Base-by-base conservation (phyloP, 305 asterid genomes). In the Plantago lanceolata region DNA sequence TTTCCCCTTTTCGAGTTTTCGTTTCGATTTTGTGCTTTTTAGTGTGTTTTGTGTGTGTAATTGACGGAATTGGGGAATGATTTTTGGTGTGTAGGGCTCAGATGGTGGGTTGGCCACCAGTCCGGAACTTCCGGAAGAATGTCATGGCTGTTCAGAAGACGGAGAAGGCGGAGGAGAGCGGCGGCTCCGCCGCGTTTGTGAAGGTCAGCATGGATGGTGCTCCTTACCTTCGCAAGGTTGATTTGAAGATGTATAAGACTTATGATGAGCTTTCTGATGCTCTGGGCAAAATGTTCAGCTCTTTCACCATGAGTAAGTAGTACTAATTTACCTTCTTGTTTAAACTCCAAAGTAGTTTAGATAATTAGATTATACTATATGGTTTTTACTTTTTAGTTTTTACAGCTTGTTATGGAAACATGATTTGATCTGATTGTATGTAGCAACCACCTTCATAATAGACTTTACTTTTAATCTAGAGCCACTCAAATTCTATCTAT, bases 21-120 rank as follows among this genome's bases (percentile, higher is more conserved):
- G 20, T 33, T 50, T 16, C 14, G 14, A 37, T 53, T 3, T 24
- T 56, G 29, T 13, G 16, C 57, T 8, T 59, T 19, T 40, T 9
- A 0, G 3, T 40, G 45, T 40, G 45, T 40, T 2, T 7, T 51
- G 26, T 13, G 26, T 6, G 13, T 18, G 20, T 14, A n/a, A n/a
- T 19, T 59, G 11, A 16, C 4, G 8, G 17, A 15, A 67, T 61
- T 78, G 35, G 26, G 26, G 26, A 14, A 14, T 18, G 4, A 21
- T 24, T 55, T 14, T 8, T 17, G n/a, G n/a, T 21, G 14, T 73
- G 65, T 77, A 91, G 96, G 90, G 88, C 86, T 70, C 98, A 89
- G 81, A 94, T 92, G 0, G 93, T 92, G 18, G 98, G 98, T 16
- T 92, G 98, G 98, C 98, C 98, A 65, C 98, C 98, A 49, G 95